Percentiles rank a stretch among this genome's conserved stretches.
Conservation (phyloP, 1,284 basidiomycete species). For the Cerrena zonata region DNA sequence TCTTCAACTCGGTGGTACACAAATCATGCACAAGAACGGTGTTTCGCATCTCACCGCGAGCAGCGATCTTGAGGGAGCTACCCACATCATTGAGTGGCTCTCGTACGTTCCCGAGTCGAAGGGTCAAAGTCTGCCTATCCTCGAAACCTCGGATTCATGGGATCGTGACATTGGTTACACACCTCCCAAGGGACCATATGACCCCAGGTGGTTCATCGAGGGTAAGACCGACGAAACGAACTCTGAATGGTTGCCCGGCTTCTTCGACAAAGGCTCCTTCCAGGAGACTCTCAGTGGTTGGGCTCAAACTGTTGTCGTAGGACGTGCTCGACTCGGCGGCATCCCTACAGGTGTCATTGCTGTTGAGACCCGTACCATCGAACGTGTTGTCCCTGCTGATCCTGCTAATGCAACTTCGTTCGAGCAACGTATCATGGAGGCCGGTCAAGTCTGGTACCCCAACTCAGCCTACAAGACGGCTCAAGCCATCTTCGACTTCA, state of each 20-base stretch:
- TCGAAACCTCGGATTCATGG: conserved; percentile 73
- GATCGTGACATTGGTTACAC: conserved; percentile 88
- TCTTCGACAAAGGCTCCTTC: conserved; percentile 97
- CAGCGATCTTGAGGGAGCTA: conserved; percentile 91
- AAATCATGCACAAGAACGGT: conserved; percentile 99
- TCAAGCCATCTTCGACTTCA: conserved; percentile 98
- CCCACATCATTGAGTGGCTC: conserved; percentile 90
- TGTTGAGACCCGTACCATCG: conserved; percentile 95
- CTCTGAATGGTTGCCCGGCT: conserved; percentile 76
- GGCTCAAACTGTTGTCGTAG: conserved; percentile 97
- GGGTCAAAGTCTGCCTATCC: conserved; percentile 73
- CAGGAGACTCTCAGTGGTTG: conserved; percentile 93
- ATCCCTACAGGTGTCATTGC: conserved; percentile 98
- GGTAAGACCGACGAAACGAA: conserved; percentile 85
- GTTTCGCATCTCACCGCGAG: conserved; percentile 93
- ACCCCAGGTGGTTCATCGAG: conserved; percentile 96
- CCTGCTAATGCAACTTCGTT: conserved; percentile 98
- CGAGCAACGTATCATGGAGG: conserved; percentile 97
- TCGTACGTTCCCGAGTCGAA: conserved; percentile 86
- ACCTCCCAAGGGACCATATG: conserved; percentile 92
- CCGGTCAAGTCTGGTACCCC: conserved; percentile 99
- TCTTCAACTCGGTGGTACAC: conserved; percentile 95
- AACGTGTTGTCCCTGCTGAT: conserved; percentile 94
- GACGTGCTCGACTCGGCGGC: conserved; percentile 92
- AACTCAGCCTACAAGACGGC: conserved; percentile 99